Evolutionary conservation across 495 filamentous ascomycete species (phyloP).

Genomic region (Poronia punctata): DNA sequence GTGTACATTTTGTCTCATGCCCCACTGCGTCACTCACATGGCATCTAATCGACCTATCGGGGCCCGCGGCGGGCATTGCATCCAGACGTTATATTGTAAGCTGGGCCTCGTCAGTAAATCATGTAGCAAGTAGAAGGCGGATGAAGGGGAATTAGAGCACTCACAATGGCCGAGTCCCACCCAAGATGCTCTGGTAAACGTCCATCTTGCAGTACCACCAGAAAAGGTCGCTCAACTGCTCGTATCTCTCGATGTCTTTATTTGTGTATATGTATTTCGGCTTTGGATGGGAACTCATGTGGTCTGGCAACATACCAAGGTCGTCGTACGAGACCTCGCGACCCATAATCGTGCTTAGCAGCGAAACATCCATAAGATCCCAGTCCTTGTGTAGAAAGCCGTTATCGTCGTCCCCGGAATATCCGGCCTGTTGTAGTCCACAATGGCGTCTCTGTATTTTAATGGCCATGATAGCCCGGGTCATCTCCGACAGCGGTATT

Average conservation of each 20-base stretch:
- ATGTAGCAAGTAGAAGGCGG: no score
- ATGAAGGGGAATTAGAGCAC: no score
- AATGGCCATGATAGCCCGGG: conserved; percentile 56
- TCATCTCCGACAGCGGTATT: conserved; percentile 67
- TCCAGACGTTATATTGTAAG: conserved; percentile 72
- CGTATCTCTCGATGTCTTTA: conserved; percentile 70
- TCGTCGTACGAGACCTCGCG: conserved; percentile 27
- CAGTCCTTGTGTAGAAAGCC: conserved; percentile 22
- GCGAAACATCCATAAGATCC: conserved; percentile 28
- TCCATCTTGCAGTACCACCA: conserved; percentile 98
- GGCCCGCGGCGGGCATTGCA: conserved; percentile 76
- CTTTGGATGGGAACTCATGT: conserved; percentile 15
- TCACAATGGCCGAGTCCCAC: conserved; percentile 78
- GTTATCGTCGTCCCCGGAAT: conserved; percentile 18
- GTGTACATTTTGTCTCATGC: not conserved
- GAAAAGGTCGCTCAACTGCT: conserved; percentile 78
- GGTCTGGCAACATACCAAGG: conserved; percentile 23
- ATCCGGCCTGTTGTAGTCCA: conserved; percentile 20
- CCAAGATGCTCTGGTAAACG: conserved; percentile 80
- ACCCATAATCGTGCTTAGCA: conserved; percentile 34
- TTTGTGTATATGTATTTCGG: conserved; percentile 44
- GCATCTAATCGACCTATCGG: conserved; percentile 71
- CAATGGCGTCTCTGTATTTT: conserved; percentile 35
- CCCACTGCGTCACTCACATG: conserved; percentile 37
- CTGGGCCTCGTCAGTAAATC: conserved; percentile 45